Conservation (phyloP, 148 eudicot genomes). For the Rhododendron simsii region DNA sequence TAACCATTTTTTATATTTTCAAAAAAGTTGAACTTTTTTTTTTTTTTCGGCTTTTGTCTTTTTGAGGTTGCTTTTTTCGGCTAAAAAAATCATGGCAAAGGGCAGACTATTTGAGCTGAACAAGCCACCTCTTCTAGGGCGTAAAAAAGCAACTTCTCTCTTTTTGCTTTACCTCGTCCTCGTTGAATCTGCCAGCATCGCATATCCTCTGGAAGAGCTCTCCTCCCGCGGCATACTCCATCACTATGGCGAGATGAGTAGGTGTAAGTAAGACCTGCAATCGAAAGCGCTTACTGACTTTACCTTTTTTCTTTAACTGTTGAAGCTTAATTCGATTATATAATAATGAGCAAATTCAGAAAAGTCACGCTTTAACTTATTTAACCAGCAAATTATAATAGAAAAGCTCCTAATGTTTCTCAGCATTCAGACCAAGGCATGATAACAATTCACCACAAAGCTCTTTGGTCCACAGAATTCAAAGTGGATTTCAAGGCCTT, state of each 20-base stretch:
- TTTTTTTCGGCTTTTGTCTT: background rate
- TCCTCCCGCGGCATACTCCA: constrained; percentile 76
- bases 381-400: background rate
- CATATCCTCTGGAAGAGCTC: constrained; percentile 54
- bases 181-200: constrained; percentile 50
- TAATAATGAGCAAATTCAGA: background rate
- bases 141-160: background rate
- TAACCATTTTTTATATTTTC: background rate
- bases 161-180: constrained; percentile 42
- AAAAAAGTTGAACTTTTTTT: background rate
- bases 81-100: background rate
- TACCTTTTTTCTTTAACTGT: background rate
- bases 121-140: background rate
- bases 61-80: background rate
- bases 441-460: background rate
- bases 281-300: background rate
- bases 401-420: background rate
- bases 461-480: background rate
- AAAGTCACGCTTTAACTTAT: background rate
- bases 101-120: background rate
- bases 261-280: constrained; percentile 51
- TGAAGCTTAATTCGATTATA: background rate
- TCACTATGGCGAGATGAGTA: constrained; percentile 62
- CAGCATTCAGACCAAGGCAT: background rate
- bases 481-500: background rate